These are phyloP conservation scores for Lactuca sativa DNA, from an alignment of 129 eudicot species.

Conservation along the genomic window DNA sequence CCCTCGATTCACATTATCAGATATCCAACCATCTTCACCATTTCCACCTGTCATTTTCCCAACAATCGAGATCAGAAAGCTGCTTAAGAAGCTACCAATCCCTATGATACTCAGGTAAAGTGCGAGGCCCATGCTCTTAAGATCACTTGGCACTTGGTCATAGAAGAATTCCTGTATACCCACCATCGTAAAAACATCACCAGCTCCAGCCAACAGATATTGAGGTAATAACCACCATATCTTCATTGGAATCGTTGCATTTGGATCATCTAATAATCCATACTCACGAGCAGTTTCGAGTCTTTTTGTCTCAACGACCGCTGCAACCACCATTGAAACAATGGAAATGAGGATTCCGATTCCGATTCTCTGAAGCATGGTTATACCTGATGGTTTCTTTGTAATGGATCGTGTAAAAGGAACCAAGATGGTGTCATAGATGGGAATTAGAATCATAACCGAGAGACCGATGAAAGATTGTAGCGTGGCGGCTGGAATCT, in stretches of 20 bases:
- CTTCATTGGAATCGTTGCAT: constrained; percentile 48
- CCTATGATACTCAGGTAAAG: constrained; percentile 54
- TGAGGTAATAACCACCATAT: constrained; percentile 69
- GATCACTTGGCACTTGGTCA: constrained; percentile 48
- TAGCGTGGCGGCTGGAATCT: constrained; percentile 63
- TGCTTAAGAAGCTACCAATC: constrained; percentile 58
- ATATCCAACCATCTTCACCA: constrained; percentile 53
- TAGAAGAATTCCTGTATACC: constrained; percentile 72
- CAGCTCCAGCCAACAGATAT: constrained; percentile 40
- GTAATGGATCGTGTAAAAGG: constrained; percentile 46
- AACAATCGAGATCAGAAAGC: constrained; percentile 48
- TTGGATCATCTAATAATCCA: constrained; percentile 43
- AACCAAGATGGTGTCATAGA: constrained; percentile 55
- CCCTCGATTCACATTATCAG: constrained; percentile 50
- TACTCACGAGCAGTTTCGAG: constrained; percentile 36
- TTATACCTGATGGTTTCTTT: constrained; percentile 47
- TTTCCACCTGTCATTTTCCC: constrained; percentile 34
- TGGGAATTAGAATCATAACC: constrained; percentile 40
- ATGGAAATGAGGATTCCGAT: constrained; percentile 44
- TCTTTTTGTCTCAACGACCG: constrained; percentile 49
- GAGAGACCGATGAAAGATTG: constrained; percentile 37
- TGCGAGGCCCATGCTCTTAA: constrained; percentile 57
- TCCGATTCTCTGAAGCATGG: constrained; percentile 65
- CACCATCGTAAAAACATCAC: constrained; percentile 44
- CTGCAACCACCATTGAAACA: constrained; percentile 47